Percentiles rank a stretch among this genome's conserved stretches.
Conservation (phyloP, 208 protist species). For the Acanthamoeba sp. region DNA sequence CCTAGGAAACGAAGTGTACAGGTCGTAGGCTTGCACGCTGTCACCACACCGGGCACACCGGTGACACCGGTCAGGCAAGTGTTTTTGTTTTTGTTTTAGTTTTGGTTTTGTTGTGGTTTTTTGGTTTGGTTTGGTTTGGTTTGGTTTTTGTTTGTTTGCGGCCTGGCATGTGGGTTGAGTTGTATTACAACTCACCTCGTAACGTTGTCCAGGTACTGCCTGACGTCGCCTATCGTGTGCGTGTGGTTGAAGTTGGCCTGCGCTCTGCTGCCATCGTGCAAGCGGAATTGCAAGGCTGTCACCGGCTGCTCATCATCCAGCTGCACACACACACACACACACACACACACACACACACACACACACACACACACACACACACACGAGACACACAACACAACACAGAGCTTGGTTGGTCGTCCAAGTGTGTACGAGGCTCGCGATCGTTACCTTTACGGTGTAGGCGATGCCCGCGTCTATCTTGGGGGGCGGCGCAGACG, state of each 20-base stretch:
- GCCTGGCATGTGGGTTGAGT: too few relatives aligned
- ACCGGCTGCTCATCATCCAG: constrained; percentile 13
- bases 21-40: neutral
- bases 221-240: constrained; percentile 9
- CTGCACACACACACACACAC: neutral
- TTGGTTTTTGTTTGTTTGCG: too few relatives aligned
- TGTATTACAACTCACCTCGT: too few relatives aligned
- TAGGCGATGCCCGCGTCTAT: neutral
- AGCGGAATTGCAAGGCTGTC: constrained; percentile 1
- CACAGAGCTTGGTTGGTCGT: neutral
- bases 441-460: neutral
- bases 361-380: too few relatives aligned
- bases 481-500: neutral
- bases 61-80: too few relatives aligned
- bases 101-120: too few relatives aligned
- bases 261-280: constrained; percentile 42
- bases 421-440: neutral
- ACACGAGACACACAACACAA: too few relatives aligned
- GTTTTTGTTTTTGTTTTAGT: too few relatives aligned
- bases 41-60: neutral
- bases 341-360: too few relatives aligned
- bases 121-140: too few relatives aligned
- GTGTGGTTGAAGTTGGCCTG: constrained; percentile 44
- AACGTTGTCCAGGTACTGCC: neutral
- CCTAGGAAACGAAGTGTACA: constrained; percentile 9